Conservation (phyloP, 495 filamentous ascomycete genomes). For the Penicillium fimorum region DNA sequence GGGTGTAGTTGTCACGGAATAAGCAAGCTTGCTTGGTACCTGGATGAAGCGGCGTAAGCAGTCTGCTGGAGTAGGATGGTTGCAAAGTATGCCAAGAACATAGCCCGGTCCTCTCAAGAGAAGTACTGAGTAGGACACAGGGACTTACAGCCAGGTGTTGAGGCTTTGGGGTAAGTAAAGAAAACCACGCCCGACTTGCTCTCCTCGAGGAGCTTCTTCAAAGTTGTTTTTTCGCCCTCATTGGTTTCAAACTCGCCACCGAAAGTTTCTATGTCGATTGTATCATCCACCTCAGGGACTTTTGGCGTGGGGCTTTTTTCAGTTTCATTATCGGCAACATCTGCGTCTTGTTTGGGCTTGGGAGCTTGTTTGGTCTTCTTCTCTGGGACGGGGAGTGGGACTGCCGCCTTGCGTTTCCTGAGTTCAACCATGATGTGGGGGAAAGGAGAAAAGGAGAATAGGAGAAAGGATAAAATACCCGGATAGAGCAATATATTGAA, state of each 20-base stretch:
- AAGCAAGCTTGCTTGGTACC: slow-evolving; percentile 91
- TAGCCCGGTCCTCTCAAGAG: neutral
- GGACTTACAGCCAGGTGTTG: slow-evolving; percentile 88
- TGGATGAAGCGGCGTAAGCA: slow-evolving; percentile 31
- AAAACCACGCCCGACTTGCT: slow-evolving; percentile 85
- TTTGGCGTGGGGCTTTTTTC: slow-evolving; percentile 26
- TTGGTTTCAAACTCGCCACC: slow-evolving; percentile 83
- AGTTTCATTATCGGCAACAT: slow-evolving; percentile 29
- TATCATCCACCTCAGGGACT: slow-evolving; percentile 47
- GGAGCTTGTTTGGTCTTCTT: slow-evolving; percentile 53
- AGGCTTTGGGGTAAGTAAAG: slow-evolving; percentile 95
- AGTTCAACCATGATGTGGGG: slow-evolving; percentile 57
- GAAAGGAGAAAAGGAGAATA: neutral
- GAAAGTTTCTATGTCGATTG: slow-evolving; percentile 66
- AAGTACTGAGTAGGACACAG: neutral
- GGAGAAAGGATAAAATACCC: neutral
- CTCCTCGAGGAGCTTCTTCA: slow-evolving; percentile 73
- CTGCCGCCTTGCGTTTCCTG: slow-evolving; percentile 70
- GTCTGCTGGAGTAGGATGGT: neutral
- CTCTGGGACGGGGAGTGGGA: slow-evolving; percentile 51
- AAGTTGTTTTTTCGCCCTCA: slow-evolving; percentile 71
- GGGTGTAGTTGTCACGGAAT: slow-evolving; percentile 79
- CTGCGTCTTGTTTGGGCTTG: slow-evolving; percentile 44
- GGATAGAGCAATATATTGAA: neutral
- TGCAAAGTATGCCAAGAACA: neutral